phyloP scores from a whole-genome alignment of 441 rosid species.

The Gossypium aridum region DNA sequence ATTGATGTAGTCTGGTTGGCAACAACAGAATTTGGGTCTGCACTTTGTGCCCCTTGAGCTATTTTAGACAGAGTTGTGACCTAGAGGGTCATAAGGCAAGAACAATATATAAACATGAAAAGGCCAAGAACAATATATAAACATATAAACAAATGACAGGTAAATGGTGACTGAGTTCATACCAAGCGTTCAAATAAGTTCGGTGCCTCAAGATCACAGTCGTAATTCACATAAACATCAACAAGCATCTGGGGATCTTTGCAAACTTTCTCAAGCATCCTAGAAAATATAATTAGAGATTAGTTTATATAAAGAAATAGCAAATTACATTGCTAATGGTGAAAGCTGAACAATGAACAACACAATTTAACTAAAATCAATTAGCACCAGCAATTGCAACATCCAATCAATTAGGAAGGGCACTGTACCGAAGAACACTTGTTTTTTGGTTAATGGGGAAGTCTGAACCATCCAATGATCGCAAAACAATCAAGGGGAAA shows the following conservation, averaged over 20 bases:
- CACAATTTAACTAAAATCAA: slow-evolving; percentile 16
- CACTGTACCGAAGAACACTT: slow-evolving; percentile 81
- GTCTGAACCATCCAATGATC: slow-evolving; percentile 84
- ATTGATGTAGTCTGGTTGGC: slow-evolving; percentile 70
- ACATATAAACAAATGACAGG: slow-evolving; percentile 2
- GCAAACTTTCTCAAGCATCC: slow-evolving; percentile 96
- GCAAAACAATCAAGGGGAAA: slow-evolving; percentile 91
- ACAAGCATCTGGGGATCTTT: slow-evolving; percentile 98
- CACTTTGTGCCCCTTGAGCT: slow-evolving; percentile 85
- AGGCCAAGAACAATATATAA: slow-evolving; percentile 6
- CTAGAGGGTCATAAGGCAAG: slow-evolving; percentile 35
- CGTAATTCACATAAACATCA: slow-evolving; percentile 96
- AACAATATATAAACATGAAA: slow-evolving; percentile 8
- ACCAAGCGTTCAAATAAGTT: slow-evolving; percentile 99
- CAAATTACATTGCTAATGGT: slow-evolving; percentile 2
- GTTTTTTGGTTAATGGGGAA: slow-evolving; percentile 71
- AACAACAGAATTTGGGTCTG: slow-evolving; percentile 80
- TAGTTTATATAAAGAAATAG: neutral
- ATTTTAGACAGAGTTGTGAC: slow-evolving; percentile 86
- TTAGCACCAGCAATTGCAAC: slow-evolving; percentile 16
- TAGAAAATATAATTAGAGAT: slow-evolving; percentile 22
- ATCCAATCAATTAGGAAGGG: slow-evolving; percentile 21
- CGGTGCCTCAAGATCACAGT: slow-evolving; percentile 98
- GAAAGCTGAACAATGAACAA: slow-evolving; percentile 7
- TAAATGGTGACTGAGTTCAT: slow-evolving; percentile 17